phyloP scores from a whole-genome alignment of 2,329 filamentous ascomycete genomes.

The Curvularia sp. region DNA sequence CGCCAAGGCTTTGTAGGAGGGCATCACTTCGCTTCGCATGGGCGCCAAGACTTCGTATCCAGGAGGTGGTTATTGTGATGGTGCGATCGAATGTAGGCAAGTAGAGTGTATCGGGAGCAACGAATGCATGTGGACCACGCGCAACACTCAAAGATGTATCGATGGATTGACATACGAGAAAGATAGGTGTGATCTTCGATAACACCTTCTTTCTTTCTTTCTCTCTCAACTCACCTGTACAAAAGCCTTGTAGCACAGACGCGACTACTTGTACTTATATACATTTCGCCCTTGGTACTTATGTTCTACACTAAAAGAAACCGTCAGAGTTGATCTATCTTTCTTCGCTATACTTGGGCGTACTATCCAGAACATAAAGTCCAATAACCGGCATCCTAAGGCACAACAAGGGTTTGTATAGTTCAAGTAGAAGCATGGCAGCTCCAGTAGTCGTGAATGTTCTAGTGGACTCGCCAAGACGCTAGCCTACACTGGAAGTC shows the following conservation, averaged over 20 bases:
- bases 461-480: background rate
- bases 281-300: background rate
- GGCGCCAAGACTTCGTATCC: background rate
- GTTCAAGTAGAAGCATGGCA: background rate
- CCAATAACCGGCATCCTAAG: background rate
- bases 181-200: background rate
- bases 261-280: background rate
- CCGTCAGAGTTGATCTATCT: background rate
- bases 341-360: background rate
- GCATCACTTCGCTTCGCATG: background rate
- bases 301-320: background rate
- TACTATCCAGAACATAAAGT: background rate
- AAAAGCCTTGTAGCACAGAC: background rate
- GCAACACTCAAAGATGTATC: background rate
- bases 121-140: background rate
- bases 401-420: background rate
- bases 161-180: background rate
- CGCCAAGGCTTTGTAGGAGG: constrained; percentile 4
- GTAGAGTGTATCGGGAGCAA: background rate
- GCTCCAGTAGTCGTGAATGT: background rate
- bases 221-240: background rate
- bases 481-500: background rate
- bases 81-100: background rate
- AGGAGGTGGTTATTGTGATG: background rate
- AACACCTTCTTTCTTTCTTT: background rate